Percentiles rank a stretch among this genome's conserved stretches.
These are phyloP conservation scores for Podaxis sp. DNA, from an alignment of 768 basidiomycete species.

Conservation along the genomic window DNA sequence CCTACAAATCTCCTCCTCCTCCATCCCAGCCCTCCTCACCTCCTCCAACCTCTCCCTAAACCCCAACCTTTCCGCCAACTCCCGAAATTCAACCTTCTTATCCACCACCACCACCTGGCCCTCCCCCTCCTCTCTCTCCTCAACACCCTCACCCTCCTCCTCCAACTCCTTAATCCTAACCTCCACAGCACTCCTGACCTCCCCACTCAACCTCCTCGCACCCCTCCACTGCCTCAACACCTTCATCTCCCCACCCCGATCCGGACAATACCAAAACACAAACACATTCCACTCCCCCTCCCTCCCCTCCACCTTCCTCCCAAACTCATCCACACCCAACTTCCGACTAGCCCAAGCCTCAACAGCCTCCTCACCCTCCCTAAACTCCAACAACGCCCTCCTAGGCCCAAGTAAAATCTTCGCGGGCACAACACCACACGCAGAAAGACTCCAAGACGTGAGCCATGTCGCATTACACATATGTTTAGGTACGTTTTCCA, in stretches of 20 bases:
- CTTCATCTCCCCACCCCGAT: conserved; percentile 42
- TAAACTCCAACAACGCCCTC: conserved; percentile 54
- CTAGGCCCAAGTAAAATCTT: conserved; percentile 40
- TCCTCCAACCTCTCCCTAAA: conserved; percentile 29
- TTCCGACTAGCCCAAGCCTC: conserved; percentile 50
- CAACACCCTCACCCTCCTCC: conserved; percentile 50
- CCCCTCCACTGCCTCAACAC: conserved; percentile 45
- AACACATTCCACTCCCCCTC: not conserved
- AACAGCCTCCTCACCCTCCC: conserved; percentile 39
- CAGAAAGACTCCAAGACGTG: conserved; percentile 40
- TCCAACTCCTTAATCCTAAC: not conserved
- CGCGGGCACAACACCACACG: conserved; percentile 35
- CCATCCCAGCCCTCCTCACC: conserved; percentile 26
- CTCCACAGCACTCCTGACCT: conserved; percentile 31
- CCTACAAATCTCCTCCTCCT: conserved; percentile 16
- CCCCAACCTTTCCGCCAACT: conserved; percentile 31
- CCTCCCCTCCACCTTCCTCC: not conserved
- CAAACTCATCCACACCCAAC: conserved; percentile 27
- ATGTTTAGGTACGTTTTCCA: conserved; percentile 53
- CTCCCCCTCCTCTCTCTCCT: conserved; percentile 28
- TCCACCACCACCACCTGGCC: not conserved
- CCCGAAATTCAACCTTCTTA: conserved; percentile 19
- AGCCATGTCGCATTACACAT: conserved; percentile 42
- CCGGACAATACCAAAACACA: conserved; percentile 40
- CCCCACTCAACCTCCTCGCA: conserved; percentile 40